Evolutionary conservation across 768 basidiomycete genomes (phyloP).

Genomic region (Russula compacta): DNA sequence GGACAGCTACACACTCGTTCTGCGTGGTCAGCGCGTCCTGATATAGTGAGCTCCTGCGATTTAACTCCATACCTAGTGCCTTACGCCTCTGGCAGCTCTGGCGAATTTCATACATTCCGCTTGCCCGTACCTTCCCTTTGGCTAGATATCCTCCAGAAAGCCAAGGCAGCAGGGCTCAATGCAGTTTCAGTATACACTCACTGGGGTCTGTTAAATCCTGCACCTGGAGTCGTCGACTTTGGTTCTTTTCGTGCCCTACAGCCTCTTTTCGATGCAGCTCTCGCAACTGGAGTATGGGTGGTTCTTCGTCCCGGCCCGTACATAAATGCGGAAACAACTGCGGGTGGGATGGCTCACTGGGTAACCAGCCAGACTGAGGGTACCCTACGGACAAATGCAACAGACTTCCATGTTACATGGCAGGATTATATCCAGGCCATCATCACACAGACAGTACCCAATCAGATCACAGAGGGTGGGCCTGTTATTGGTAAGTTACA

Average conservation of each 20-base stretch:
- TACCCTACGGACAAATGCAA: constrained; percentile 61
- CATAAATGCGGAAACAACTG: constrained; percentile 77
- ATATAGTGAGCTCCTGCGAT: not conserved
- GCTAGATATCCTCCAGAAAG: constrained; percentile 75
- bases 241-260: constrained; percentile 57
- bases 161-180: constrained; percentile 75
- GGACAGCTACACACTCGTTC: constrained; percentile 19
- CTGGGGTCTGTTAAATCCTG: constrained; percentile 71
- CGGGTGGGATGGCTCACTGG: constrained; percentile 67
- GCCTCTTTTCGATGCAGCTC: constrained; percentile 67
- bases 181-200: constrained; percentile 71
- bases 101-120: constrained; percentile 80
- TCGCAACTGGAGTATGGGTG: constrained; percentile 65
- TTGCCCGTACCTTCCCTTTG: constrained; percentile 73
- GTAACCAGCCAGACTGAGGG: constrained; percentile 58
- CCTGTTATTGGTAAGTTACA: constrained; percentile 55
- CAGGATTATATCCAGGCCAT: constrained; percentile 60
- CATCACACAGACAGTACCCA: constrained; percentile 46
- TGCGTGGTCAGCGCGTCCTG: constrained; percentile 15
- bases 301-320: constrained; percentile 69
- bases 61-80: not conserved
- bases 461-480: constrained; percentile 65
- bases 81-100: constrained; percentile 41
- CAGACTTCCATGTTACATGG: constrained; percentile 66
- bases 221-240: constrained; percentile 67